Conservation (phyloP, 139 green algal genomes). For the Astrephomene gubernaculifera region DNA sequence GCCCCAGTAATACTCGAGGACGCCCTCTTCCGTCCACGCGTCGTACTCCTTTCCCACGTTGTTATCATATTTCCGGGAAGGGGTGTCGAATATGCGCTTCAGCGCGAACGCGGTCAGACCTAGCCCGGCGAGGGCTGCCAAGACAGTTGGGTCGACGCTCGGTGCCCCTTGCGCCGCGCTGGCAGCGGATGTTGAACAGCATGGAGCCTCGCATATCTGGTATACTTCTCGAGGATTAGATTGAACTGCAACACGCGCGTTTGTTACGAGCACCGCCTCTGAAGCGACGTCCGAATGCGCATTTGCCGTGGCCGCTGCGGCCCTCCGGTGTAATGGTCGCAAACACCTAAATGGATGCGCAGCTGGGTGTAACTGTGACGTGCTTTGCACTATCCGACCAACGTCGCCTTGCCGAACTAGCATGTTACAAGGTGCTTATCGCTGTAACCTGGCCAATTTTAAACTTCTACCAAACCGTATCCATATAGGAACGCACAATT, state of each 20-base stretch:
- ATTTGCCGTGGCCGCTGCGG: background rate
- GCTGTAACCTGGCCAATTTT: too few species aligned
- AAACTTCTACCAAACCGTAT: background rate
- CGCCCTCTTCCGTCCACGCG: slow-evolving; percentile 90
- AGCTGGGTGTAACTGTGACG: background rate
- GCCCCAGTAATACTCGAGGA: slow-evolving; percentile 94
- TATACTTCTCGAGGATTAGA: background rate
- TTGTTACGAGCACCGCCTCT: slow-evolving; percentile 15
- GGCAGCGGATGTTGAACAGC: slow-evolving; percentile 10
- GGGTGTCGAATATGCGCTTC: slow-evolving; percentile 80
- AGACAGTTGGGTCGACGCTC: slow-evolving; percentile 30
- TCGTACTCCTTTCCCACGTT: slow-evolving; percentile 97
- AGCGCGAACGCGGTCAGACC: slow-evolving; percentile 50
- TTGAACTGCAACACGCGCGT: background rate
- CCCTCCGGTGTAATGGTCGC: background rate
- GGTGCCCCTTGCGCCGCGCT: background rate
- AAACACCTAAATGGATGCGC: background rate
- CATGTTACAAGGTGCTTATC: too few species aligned
- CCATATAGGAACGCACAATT: too few species aligned
- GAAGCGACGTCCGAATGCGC: background rate
- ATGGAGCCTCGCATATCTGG: slow-evolving; percentile 2
- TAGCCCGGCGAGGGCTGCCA: slow-evolving; percentile 22
- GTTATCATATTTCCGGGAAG: slow-evolving; percentile 82
- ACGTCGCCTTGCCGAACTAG: background rate
- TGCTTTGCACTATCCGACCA: background rate